Evolutionary conservation across 345 rosid species (phyloP).

Genomic region (Gossypium sturtianum): DNA sequence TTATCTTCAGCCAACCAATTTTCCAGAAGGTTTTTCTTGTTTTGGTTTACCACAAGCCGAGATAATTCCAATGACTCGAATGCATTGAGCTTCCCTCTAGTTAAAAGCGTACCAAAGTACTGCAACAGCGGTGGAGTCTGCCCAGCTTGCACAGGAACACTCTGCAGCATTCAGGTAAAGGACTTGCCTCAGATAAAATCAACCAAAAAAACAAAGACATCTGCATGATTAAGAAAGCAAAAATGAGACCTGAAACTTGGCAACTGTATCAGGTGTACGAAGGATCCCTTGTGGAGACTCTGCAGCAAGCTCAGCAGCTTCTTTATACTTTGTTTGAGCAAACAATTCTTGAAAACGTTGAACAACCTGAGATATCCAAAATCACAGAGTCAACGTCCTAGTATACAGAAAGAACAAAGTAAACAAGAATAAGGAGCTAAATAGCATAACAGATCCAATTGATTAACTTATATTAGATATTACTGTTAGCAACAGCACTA

Average conservation of each 20-base stretch:
- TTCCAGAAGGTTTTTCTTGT: conserved; percentile 93
- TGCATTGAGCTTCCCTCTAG: conserved; percentile 93
- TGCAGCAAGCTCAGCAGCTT: conserved; percentile 99
- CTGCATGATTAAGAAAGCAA: conserved; percentile 8
- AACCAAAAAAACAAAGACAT: neutral
- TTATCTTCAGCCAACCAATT: conserved; percentile 99
- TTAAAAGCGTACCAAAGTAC: conserved; percentile 95
- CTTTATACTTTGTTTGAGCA: conserved; percentile 96
- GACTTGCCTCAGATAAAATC: neutral
- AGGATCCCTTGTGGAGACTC: conserved; percentile 98
- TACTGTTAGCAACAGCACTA: neutral
- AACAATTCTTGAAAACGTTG: conserved; percentile 97
- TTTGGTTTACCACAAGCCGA: conserved; percentile 97
- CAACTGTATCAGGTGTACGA: conserved; percentile 94
- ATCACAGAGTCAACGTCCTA: conserved; percentile 13
- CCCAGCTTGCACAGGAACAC: conserved; percentile 99
- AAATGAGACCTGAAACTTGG: conserved; percentile 79
- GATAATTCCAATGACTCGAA: conserved; percentile 97
- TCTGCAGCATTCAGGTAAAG: conserved; percentile 39
- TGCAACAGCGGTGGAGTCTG: conserved; percentile 97
- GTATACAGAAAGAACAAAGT: neutral
- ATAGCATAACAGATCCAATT: conserved; percentile 10
- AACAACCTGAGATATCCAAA: conserved; percentile 63
- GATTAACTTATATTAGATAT: neutral
- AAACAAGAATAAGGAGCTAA: neutral